phyloP scores from a whole-genome alignment of 1,284 basidiomycete species.

The Trametes sp. region DNA sequence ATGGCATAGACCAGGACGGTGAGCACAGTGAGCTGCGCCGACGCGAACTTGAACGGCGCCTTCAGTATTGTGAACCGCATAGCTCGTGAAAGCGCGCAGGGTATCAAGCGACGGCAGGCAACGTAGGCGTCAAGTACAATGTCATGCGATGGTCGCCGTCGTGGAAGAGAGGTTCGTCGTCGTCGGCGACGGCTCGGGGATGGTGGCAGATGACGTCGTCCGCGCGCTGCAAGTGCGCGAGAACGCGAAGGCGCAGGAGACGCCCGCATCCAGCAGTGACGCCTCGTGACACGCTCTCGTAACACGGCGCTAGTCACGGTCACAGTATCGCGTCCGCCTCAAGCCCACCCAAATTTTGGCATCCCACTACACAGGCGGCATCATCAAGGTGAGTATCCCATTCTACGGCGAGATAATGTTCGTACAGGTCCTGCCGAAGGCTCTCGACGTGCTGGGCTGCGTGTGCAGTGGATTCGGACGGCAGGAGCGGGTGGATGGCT shows the following conservation, averaged over 20 bases:
- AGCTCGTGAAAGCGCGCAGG: neutral
- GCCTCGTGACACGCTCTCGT: neutral
- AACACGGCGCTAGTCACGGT: constrained; percentile 14
- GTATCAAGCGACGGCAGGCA: neutral
- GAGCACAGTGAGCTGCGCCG: constrained; percentile 58
- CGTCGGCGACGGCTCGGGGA: neutral
- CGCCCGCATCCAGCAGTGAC: neutral
- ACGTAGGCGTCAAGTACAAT: neutral
- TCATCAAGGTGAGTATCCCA: constrained; percentile 33
- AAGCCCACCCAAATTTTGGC: constrained; percentile 27
- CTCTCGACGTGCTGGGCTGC: constrained; percentile 18
- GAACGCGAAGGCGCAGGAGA: neutral
- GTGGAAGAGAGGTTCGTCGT: neutral
- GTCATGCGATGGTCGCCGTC: neutral
- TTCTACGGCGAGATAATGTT: constrained; percentile 16
- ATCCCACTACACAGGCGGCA: constrained; percentile 34
- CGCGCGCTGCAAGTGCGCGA: neutral
- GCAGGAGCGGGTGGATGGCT: constrained; percentile 30
- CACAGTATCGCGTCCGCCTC: constrained; percentile 22
- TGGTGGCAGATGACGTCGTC: constrained; percentile 5
- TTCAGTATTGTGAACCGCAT: constrained; percentile 16
- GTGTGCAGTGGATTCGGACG: constrained; percentile 11
- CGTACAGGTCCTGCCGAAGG: constrained; percentile 21
- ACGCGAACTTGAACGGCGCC: constrained; percentile 36
- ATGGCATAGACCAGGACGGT: constrained; percentile 58